phyloP scores from a whole-genome alignment of 352 stramenopile genomes.

The Pythium coloratum region DNA sequence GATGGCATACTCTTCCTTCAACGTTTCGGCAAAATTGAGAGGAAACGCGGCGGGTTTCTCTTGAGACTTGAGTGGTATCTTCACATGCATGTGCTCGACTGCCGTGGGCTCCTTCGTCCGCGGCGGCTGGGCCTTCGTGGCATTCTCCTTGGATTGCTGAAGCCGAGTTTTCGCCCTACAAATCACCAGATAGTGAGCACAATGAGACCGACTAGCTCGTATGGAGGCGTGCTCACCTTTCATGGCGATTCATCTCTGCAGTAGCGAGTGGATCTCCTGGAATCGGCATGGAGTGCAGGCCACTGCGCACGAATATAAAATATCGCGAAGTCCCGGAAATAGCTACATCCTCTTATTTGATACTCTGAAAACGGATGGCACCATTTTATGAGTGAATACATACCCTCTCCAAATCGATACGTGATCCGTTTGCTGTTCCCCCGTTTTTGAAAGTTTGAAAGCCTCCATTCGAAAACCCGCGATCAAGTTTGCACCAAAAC shows the following conservation, averaged over 20 bases:
- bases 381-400: conserved; percentile 1
- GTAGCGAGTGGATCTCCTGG: background rate
- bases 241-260: conserved; percentile 24
- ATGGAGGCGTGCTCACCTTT: conserved; percentile 12
- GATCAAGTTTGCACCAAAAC: background rate
- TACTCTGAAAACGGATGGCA: conserved; percentile 7
- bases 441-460: conserved; percentile 43
- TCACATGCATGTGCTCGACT: conserved; percentile 51
- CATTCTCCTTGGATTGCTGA: background rate
- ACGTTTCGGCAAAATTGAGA: conserved; percentile 37
- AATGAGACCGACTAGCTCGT: background rate
- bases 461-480: background rate
- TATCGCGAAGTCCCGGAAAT: conserved; percentile 6
- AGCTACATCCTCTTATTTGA: conserved; percentile 3
- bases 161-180: background rate
- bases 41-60: conserved; percentile 45
- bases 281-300: background rate
- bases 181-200: background rate
- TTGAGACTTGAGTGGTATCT: conserved; percentile 56
- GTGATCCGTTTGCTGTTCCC: background rate
- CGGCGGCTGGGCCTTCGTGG: conserved; percentile 18
- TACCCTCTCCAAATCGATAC: conserved; percentile 5
- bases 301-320: conserved; percentile 6
- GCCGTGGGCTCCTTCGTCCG: conserved; percentile 31
- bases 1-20: conserved; percentile 71